Evolutionary conservation across 306 rosid species (phyloP).

Genomic region (Hippophae gyantsensis): DNA sequence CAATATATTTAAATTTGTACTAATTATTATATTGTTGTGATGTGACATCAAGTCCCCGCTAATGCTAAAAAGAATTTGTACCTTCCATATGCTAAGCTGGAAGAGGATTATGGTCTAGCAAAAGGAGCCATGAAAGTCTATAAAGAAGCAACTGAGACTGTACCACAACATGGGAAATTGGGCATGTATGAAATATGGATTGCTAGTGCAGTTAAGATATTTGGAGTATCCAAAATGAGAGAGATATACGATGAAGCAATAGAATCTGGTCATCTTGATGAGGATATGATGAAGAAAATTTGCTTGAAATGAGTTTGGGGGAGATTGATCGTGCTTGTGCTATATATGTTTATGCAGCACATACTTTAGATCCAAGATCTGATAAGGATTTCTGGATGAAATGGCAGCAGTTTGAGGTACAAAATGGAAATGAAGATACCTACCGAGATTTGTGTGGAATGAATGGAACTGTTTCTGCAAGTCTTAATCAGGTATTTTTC

Average conservation of each 20-base stretch:
- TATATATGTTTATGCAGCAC: constrained; percentile 58
- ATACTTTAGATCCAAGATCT: constrained; percentile 82
- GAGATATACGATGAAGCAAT: constrained; percentile 50
- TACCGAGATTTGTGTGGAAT: constrained; percentile 93
- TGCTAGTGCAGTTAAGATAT: constrained; percentile 68
- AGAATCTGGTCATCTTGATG: constrained; percentile 80
- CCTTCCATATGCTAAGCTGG: constrained; percentile 47
- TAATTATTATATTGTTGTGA: not conserved
- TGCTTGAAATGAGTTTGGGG: constrained; percentile 86
- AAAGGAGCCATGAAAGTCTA: constrained; percentile 54
- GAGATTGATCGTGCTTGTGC: constrained; percentile 84
- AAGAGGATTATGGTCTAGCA: constrained; percentile 50
- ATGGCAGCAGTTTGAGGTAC: constrained; percentile 91
- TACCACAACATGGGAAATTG: constrained; percentile 40
- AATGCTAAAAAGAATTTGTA: constrained; percentile 45
- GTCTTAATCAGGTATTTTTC: constrained; percentile 62
- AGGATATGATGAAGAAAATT: constrained; percentile 69
- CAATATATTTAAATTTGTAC: not conserved
- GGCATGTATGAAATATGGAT: constrained; percentile 76
- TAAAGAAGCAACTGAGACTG: constrained; percentile 44
- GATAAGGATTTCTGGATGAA: constrained; percentile 76
- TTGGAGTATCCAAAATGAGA: constrained; percentile 49
- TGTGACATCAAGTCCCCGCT: constrained; percentile 51
- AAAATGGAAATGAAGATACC: constrained; percentile 85
- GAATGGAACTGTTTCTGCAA: constrained; percentile 82